Percentiles rank a stretch among this genome's conserved stretches.
Conservation (phyloP, 23 red algal species). For the Gracilaria gracilis region DNA sequence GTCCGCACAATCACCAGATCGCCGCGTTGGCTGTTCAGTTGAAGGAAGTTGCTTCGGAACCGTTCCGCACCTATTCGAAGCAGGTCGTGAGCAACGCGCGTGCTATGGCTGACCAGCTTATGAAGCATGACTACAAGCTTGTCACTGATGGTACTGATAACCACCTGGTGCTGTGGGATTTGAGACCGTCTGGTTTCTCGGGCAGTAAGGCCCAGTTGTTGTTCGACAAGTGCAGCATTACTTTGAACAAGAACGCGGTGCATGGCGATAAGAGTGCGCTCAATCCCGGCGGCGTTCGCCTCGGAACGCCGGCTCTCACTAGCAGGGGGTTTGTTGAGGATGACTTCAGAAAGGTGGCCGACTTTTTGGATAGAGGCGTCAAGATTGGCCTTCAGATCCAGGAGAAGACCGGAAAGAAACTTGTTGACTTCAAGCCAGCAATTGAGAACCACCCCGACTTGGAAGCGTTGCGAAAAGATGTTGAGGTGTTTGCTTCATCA, state of each 20-base stretch:
- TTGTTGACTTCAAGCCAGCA: constrained; percentile 83
- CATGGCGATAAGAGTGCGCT: constrained; percentile 94
- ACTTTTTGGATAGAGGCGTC: constrained; percentile 85
- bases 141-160: constrained; percentile 97
- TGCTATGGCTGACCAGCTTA: constrained; percentile 80
- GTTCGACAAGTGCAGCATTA: constrained; percentile 93
- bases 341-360: constrained; percentile 92
- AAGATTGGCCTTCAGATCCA: constrained; percentile 82
- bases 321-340: constrained; percentile 88
- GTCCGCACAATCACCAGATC: constrained; percentile 98
- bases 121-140: constrained; percentile 89
- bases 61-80: constrained; percentile 76
- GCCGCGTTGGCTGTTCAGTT: constrained; percentile 88
- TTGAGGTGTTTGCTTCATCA: constrained; percentile 72
- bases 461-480: constrained; percentile 69
- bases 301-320: constrained; percentile 94
- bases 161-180: constrained; percentile 96
- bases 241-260: constrained; percentile 98
- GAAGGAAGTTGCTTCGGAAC: constrained; percentile 75
- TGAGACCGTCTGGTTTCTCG: constrained; percentile 81
- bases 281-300: constrained; percentile 91
- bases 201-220: constrained; percentile 91
- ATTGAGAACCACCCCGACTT: constrained; percentile 68
- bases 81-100: constrained; percentile 88
- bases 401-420: constrained; percentile 77